phyloP scores from a whole-genome alignment of 768 basidiomycete species.

The Chiua virens region DNA sequence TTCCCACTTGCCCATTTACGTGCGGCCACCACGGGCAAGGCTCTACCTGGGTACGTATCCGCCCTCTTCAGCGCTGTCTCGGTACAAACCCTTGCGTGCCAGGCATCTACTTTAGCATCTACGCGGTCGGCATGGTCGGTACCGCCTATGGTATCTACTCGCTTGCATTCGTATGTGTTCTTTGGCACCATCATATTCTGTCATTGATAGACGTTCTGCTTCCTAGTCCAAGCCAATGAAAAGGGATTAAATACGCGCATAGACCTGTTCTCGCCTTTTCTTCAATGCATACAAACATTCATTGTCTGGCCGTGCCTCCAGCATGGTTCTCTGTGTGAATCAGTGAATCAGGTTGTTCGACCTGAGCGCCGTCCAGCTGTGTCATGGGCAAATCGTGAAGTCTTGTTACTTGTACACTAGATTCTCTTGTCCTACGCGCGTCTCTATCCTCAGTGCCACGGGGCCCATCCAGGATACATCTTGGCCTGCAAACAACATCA shows the following conservation, averaged over 20 bases:
- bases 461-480: conserved; percentile 92
- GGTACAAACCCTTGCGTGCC: not conserved
- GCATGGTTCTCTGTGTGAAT: not conserved
- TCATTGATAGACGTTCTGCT: not conserved
- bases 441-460: conserved; percentile 57
- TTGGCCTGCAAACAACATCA: conserved; percentile 50
- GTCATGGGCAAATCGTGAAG: not conserved
- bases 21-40: conserved; percentile 58
- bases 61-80: too few relatives aligned
- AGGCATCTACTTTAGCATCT: conserved; percentile 59
- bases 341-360: not conserved
- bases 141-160: conserved; percentile 50
- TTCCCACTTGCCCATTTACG: conserved; percentile 53
- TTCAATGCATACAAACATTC: conserved; percentile 16
- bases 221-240: conserved; percentile 32
- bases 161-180: conserved; percentile 44
- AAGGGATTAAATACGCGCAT: conserved; percentile 20
- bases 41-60: conserved; percentile 59
- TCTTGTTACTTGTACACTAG: not conserved
- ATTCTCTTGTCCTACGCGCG: not conserved
- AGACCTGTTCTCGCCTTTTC: conserved; percentile 10
- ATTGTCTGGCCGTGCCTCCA: conserved; percentile 4
- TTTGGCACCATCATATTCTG: not conserved
- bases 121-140: conserved; percentile 53
- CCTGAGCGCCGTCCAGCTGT: not conserved